A percentile compares a stretch with the other conserved stretches of the same genome.
Conservation (phyloP, 768 basidiomycete genomes). For the Harrya chromipes region DNA sequence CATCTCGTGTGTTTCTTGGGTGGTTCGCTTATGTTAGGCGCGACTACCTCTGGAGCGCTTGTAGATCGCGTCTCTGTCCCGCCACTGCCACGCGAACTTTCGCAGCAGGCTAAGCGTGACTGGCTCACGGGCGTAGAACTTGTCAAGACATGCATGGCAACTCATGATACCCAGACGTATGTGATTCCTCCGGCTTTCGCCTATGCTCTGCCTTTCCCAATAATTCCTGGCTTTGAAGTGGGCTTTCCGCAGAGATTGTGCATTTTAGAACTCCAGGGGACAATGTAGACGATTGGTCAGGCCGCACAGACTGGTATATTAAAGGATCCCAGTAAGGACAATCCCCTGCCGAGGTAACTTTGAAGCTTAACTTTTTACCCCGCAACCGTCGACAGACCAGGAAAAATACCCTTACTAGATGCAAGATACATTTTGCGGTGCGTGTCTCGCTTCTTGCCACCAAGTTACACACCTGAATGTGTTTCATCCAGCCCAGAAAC, state of each 20-base stretch:
- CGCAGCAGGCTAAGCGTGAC: slow-evolving; percentile 62
- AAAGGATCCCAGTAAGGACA: slow-evolving; percentile 64
- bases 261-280: slow-evolving; percentile 74
- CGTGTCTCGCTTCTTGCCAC: slow-evolving; percentile 13
- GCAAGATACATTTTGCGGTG: slow-evolving; percentile 90
- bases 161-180: slow-evolving; percentile 80
- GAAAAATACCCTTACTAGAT: slow-evolving; percentile 53
- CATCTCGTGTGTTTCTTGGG: slow-evolving; percentile 95
- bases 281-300: slow-evolving; percentile 41
- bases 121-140: slow-evolving; percentile 81
- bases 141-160: slow-evolving; percentile 83
- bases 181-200: slow-evolving; percentile 24
- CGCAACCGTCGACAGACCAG: slow-evolving; percentile 18
- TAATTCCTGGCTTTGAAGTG: slow-evolving; percentile 40
- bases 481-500: slow-evolving; percentile 75
- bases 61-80: slow-evolving; percentile 59
- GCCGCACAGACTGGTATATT: slow-evolving; percentile 80
- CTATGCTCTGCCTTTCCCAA: background rate
- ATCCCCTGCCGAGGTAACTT: background rate
- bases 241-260: slow-evolving; percentile 85
- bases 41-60: slow-evolving; percentile 61
- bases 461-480: background rate
- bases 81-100: slow-evolving; percentile 60
- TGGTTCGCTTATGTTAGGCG: slow-evolving; percentile 88
- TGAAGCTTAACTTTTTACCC: slow-evolving; percentile 1